Base-by-base conservation (phyloP, 768 basidiomycete genomes). In the Austroboletus eburneus region DNA sequence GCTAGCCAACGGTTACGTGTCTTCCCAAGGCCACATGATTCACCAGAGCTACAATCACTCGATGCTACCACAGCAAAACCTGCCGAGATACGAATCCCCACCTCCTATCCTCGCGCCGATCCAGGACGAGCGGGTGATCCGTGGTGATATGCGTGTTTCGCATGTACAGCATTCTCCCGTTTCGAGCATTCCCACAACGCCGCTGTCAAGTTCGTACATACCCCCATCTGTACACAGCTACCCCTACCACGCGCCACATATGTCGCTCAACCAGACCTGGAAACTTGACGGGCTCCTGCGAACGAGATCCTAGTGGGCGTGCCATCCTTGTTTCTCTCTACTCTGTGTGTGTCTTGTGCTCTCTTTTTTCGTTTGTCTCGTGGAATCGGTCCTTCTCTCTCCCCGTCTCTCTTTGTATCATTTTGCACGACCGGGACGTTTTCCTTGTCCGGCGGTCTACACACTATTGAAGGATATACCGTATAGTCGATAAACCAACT, bases 91-190 rank as follows among this genome's bases (percentile, higher is more conserved):
- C 46, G 70, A 72, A 18, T 78, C 76, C 0, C 79, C 80, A 0
- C 79, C 80, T 23, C 79, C 78, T 0, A 71, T 68, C 7, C 64
- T 82, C 24, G 79, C 80, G 18, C 80, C 80, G 3, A 79, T 81
- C 32, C 80, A 81, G 40, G 64, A 67, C 17, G 59, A 68, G 45
- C 56, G 62, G 9, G 62, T 67, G 23, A 57, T 65, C 29, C 57
- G 68, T 38, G 66, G 62, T 7, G 62, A 62, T 34, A 56, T 63
- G 16, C 54, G 62, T 3, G 37, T 65, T 9, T 61, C 66, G 0
- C 63, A 65, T 25, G 52, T 60, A 51, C 64, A 65, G 42, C 64
- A 62, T 44, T 60, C 66, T 10, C 59, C 61, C 2, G 44, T 57
- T 16, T 48, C 66, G 65, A 48, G 69, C 63, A 43, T 68, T 58